A percentile compares a stretch with the other conserved stretches of the same genome.
Conservation (phyloP, 257 asterid species). For the Lavandula angustifolia region DNA sequence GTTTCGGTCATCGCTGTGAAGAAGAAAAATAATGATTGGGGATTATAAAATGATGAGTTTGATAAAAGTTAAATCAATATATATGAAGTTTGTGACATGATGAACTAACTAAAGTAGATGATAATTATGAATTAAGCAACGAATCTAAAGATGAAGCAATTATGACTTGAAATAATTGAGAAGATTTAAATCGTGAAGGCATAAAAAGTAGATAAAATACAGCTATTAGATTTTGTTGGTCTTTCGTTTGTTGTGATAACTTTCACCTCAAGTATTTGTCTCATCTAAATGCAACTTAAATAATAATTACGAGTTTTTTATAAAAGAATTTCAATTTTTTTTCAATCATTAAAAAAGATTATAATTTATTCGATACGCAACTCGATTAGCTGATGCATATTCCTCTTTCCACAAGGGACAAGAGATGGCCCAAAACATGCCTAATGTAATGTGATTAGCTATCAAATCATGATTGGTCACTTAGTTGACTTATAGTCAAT, state of each 20-base stretch:
- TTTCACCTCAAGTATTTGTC: slow-evolving; percentile 9
- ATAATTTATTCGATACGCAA: too few relatives aligned
- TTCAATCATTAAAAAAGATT: too few relatives aligned
- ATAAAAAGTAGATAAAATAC: slow-evolving; percentile 23
- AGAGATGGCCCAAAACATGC: too few relatives aligned
- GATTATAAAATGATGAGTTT: slow-evolving; percentile 14
- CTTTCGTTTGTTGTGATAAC: background rate
- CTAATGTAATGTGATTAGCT: too few relatives aligned
- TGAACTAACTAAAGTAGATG: slow-evolving; percentile 11
- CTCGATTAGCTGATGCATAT: too few relatives aligned
- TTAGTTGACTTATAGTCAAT: too few relatives aligned
- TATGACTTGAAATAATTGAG: slow-evolving; percentile 17
- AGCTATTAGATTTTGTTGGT: slow-evolving; percentile 9
- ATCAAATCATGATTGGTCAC: too few relatives aligned
- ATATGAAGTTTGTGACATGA: slow-evolving; percentile 19
- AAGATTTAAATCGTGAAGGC: slow-evolving; percentile 17
- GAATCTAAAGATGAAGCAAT: slow-evolving; percentile 32
- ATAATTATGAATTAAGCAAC: slow-evolving; percentile 29
- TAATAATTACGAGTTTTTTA: too few relatives aligned
- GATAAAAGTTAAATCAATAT: background rate
- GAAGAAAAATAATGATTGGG: too few relatives aligned
- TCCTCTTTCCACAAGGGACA: too few relatives aligned
- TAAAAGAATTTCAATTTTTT: too few relatives aligned
- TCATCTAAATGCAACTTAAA: background rate
- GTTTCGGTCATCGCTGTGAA: too few relatives aligned